These are phyloP conservation scores for Eimeria necatrix DNA, from an alignment of 169 alveolate species.

Conservation along the genomic window DNA sequence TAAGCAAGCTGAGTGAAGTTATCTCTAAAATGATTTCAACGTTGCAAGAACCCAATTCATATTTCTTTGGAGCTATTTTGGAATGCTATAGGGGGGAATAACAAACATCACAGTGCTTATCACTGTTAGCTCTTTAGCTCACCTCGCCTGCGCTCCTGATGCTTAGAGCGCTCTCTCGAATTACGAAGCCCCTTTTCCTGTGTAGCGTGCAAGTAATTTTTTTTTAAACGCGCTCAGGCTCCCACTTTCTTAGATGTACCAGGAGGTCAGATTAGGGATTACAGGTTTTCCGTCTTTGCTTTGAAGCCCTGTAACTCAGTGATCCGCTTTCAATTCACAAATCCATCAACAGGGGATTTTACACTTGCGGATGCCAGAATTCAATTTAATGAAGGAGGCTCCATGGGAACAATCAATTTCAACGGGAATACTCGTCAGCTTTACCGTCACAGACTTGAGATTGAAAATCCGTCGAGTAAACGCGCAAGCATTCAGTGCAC, in stretches of 20 bases:
- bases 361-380: slow-evolving; percentile 68
- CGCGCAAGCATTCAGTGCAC: slow-evolving; percentile 55
- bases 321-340: slow-evolving; percentile 67
- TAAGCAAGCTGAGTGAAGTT: not conserved
- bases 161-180: no score
- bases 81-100: no score
- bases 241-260: slow-evolving; percentile 76
- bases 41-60: no score
- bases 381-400: slow-evolving; percentile 70
- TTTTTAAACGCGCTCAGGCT: slow-evolving; percentile 39
- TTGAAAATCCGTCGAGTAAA: slow-evolving; percentile 46
- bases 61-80: no score
- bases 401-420: slow-evolving; percentile 54
- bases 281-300: slow-evolving; percentile 75
- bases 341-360: slow-evolving; percentile 64
- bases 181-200: no score
- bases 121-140: no score
- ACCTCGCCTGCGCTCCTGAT: no score
- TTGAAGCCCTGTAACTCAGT: slow-evolving; percentile 49
- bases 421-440: slow-evolving; percentile 70
- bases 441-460: slow-evolving; percentile 20
- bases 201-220: no score
- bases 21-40: no score
- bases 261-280: slow-evolving; percentile 73
- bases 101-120: no score